Evolutionary conservation across 148 eudicot species (phyloP), one percentile per base, ranked within the genome.

Genomic region (Camellia japonica): DNA sequence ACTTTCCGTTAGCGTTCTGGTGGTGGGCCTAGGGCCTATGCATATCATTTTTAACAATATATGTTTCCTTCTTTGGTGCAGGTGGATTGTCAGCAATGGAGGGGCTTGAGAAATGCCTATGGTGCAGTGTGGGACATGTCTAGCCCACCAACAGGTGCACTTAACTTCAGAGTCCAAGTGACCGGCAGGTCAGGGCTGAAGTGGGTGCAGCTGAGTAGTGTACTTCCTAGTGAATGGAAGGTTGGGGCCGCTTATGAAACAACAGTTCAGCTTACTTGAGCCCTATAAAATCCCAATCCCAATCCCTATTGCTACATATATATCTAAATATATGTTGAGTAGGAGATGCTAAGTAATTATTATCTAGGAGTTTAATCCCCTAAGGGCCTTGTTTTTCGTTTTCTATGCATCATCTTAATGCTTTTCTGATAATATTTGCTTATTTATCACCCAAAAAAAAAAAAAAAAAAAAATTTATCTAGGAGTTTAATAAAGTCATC

Each of bases 71-170:
- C 38, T 30, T 44, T 16, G 51, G 60, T 73, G 73, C 81, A 91
- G 94, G 93, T 87, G 72, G 84, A 88, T 67, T 82, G 82, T 89
- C 71, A 88, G 74, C 86, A 83, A 72, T 89, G 94, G 90, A 89
- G 84, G 87, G 62, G 71, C 41, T 86, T 86, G 90, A 76, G 90
- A 12, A 85, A 68, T 73, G 85, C 84, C 0, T 91, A 67, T 51
- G 94, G 94, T 20, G 88, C 91, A 66, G 91, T 87, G 46, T 91
- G 90, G 91, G 94, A 91, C 86, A 82, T 87, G 82, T 68, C 81
- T 10, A 89, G 87, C 83, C 92, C 91, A 79, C 91, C 92, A 23
- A 64, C 19, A 71, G 90, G 89, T 11, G 74, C 73, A 3, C 66
- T 87, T 6, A 79, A 66, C 20, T 2, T 90, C 2, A 82, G 89